Evolutionary conservation across 2,329 filamentous ascomycete species (phyloP), one percentile per base, ranked within the genome.

Genomic region (Coniochaeta sp.): DNA sequence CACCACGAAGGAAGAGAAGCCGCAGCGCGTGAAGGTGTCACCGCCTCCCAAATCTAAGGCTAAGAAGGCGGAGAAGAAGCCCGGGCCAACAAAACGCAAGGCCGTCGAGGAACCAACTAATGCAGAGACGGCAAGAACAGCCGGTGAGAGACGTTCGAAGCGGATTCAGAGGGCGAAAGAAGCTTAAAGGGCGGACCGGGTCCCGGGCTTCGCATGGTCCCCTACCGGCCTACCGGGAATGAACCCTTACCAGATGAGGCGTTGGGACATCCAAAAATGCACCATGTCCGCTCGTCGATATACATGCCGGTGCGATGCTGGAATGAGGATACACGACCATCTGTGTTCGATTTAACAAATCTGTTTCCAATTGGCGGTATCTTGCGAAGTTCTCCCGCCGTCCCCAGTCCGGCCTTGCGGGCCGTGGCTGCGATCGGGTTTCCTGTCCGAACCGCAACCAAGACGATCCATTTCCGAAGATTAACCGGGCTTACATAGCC

Each of bases 111-210:
- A 53, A 53, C n/a, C n/a, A n/a, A n/a, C n/a, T n/a, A 51, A 30
- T 48, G 31, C 51, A 54, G 54, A 16, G 31, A 13, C 18, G 45
- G 20, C 26, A 14, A 48, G 13, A n/a, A 6, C 42, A 3, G 13
- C 38, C n/a, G 51, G 54, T 42, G 42, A 56, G 32, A 53, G 57
- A 26, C 58, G 59, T 35, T 60, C 58, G 10, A 61, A 61, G 54
- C 59, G 58, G 45, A 48, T 48, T 26, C 45, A 48, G 52, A 6
- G 30, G 22, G 54, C 49, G 18, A 60, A 56, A 51, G 53, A 54
- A 56, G 56, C 58, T 42, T 60, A 55, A 53, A 28, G 14, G 6
- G 26, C 26, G 2, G 7, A 47, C 24, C 28, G 45, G 27, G 54
- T 53, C 52, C 55, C 49, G 52, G n/a, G n/a, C n/a, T n/a, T n/a